phyloP scores from a whole-genome alignment of 108 stramenopile species.

The Cyclostephanos invisitatus region DNA sequence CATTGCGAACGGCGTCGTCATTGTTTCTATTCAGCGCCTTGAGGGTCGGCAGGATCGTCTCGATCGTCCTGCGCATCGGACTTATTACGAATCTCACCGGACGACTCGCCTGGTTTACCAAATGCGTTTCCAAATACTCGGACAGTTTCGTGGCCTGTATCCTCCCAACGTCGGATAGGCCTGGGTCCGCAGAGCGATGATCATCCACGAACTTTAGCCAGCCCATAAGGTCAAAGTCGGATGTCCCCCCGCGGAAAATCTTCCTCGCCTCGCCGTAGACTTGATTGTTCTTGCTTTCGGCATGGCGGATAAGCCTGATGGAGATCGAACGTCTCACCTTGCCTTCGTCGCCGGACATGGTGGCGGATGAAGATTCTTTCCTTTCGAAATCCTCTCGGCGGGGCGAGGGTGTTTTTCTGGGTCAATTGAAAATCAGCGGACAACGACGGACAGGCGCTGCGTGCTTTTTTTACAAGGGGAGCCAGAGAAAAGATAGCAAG shows the following conservation, averaged over 20 bases:
- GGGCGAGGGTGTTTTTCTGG: too few relatives aligned
- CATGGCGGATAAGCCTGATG: slow-evolving; percentile 69
- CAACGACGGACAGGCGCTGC: too few relatives aligned
- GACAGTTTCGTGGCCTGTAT: slow-evolving; percentile 60
- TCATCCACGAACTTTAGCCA: slow-evolving; percentile 68
- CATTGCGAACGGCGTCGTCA: neutral
- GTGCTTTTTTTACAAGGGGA: too few relatives aligned
- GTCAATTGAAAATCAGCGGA: too few relatives aligned
- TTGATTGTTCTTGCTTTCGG: slow-evolving; percentile 52
- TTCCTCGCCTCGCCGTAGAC: slow-evolving; percentile 61
- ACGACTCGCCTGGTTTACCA: slow-evolving; percentile 57
- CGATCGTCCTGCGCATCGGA: slow-evolving; percentile 76
- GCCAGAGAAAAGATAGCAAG: too few relatives aligned
- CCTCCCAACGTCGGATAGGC: slow-evolving; percentile 49
- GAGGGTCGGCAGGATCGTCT: slow-evolving; percentile 67
- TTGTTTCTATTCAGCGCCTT: slow-evolving; percentile 31
- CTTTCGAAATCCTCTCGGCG: too few relatives aligned
- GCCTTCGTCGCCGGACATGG: slow-evolving; percentile 24
- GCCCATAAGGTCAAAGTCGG: slow-evolving; percentile 66
- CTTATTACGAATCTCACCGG: slow-evolving; percentile 65
- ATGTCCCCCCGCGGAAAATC: slow-evolving; percentile 56
- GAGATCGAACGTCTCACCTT: slow-evolving; percentile 55
- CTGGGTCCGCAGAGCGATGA: slow-evolving; percentile 63
- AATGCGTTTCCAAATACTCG: slow-evolving; percentile 58
- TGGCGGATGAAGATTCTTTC: neutral